Evolutionary conservation across 192 early-diverging fungal genomes (phyloP).

Genomic region (Coemansia reversa): DNA sequence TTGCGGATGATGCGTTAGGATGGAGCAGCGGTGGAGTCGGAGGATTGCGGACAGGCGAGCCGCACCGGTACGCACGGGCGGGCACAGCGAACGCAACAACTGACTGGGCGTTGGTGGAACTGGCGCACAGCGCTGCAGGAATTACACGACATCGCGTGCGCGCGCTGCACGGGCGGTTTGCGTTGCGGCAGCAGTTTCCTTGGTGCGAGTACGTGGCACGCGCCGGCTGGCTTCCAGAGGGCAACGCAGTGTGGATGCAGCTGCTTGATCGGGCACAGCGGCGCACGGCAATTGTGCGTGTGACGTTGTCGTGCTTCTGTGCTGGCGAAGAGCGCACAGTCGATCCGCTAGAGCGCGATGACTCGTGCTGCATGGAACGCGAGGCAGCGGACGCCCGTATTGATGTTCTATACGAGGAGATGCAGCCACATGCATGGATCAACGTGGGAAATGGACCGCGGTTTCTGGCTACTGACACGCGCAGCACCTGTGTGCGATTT

Average conservation of each 20-base stretch:
- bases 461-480: background rate
- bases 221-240: constrained; percentile 13
- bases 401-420: constrained; percentile 20
- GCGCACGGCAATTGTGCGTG: constrained; percentile 10
- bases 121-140: background rate
- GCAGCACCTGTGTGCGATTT: constrained; percentile 1
- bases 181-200: constrained; percentile 9
- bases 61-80: constrained; percentile 17
- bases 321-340: background rate
- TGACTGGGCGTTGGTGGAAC: constrained; percentile 14
- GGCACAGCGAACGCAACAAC: constrained; percentile 12
- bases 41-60: background rate
- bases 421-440: constrained; percentile 15
- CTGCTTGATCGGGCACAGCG: constrained; percentile 20
- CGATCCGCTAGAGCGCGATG: background rate
- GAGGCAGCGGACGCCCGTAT: background rate
- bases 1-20: constrained; percentile 7
- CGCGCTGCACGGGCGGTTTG: background rate
- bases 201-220: constrained; percentile 26
- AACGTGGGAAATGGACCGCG: constrained; percentile 7
- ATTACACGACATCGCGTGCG: constrained; percentile 8
- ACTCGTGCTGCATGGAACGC: background rate
- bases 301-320: constrained; percentile 11
- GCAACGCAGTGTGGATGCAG: constrained; percentile 17
- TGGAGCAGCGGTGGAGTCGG: constrained; percentile 8